These are phyloP conservation scores for Zopfia rhizophila DNA, from an alignment of 2,329 filamentous ascomycete species.

Conservation along the genomic window DNA sequence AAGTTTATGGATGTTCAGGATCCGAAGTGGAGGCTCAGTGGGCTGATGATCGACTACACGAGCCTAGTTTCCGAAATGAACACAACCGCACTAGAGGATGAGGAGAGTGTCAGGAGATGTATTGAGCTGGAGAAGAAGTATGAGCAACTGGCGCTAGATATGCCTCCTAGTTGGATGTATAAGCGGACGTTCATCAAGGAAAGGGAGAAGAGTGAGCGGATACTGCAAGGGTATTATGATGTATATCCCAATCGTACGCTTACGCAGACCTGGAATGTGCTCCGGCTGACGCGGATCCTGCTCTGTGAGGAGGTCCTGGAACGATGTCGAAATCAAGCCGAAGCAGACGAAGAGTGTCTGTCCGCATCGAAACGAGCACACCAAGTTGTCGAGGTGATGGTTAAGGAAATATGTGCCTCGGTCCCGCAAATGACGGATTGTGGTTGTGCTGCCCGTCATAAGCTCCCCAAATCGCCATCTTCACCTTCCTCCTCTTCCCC, in stretches of 20 bases:
- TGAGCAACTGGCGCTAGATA: slow-evolving; percentile 25
- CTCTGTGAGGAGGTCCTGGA: slow-evolving; percentile 40
- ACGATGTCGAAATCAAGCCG: slow-evolving; percentile 6
- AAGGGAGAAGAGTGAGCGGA: neutral
- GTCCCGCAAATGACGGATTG: slow-evolving; percentile 46
- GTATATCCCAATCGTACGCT: slow-evolving; percentile 39
- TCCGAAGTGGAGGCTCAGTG: slow-evolving; percentile 44
- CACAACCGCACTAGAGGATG: slow-evolving; percentile 17
- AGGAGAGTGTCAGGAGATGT: slow-evolving; percentile 27
- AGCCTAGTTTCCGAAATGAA: slow-evolving; percentile 31
- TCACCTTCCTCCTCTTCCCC: too few relatives aligned
- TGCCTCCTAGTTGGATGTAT: slow-evolving; percentile 15
- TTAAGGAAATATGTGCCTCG: slow-evolving; percentile 44
- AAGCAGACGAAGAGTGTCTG: slow-evolving; percentile 1
- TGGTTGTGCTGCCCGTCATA: slow-evolving; percentile 26
- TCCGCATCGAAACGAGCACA: slow-evolving; percentile 15
- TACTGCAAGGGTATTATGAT: slow-evolving; percentile 31
- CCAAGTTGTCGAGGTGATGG: slow-evolving; percentile 31
- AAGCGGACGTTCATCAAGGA: neutral
- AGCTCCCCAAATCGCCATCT: slow-evolving; percentile 25
- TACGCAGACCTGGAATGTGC: slow-evolving; percentile 45
- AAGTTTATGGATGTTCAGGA: slow-evolving; percentile 32
- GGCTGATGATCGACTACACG: slow-evolving; percentile 38
- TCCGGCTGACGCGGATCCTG: slow-evolving; percentile 42
- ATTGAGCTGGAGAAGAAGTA: slow-evolving; percentile 37